A percentile compares a stretch with the other conserved stretches of the same genome.
phyloP scores from a whole-genome alignment of 768 basidiomycete species.

The Asterophora lycoperdoides region DNA sequence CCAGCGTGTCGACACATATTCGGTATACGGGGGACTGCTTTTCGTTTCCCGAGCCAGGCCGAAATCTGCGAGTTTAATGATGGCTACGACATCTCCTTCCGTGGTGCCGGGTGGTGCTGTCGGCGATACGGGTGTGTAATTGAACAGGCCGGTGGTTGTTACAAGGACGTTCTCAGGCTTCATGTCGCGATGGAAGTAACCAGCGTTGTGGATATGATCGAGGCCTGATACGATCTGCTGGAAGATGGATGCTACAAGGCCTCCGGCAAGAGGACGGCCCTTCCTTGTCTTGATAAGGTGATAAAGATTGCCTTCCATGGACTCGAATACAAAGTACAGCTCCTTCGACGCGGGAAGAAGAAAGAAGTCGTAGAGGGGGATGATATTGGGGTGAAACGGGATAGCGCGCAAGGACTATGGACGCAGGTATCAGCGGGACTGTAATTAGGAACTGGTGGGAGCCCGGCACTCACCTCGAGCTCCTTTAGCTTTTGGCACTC shows the following conservation, averaged over 20 bases:
- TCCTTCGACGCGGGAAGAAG: slow-evolving; percentile 94
- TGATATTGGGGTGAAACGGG: slow-evolving; percentile 94
- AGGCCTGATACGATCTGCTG: slow-evolving; percentile 88
- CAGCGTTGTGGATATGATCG: slow-evolving; percentile 85
- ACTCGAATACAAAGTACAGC: slow-evolving; percentile 99
- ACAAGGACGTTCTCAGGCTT: slow-evolving; percentile 99
- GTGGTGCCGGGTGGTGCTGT: slow-evolving; percentile 56
- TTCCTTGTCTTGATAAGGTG: slow-evolving; percentile 97
- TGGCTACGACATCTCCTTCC: slow-evolving; percentile 89
- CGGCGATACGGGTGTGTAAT: slow-evolving; percentile 83
- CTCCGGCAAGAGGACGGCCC: slow-evolving; percentile 93
- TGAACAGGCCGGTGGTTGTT: slow-evolving; percentile 92
- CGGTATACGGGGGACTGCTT: slow-evolving; percentile 91
- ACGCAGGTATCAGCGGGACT: slow-evolving; percentile 14
- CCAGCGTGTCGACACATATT: slow-evolving; percentile 99
- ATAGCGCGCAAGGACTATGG: slow-evolving; percentile 88
- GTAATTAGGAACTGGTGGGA: slow-evolving; percentile 11
- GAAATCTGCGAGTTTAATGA: slow-evolving; percentile 98
- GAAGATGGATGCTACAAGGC: slow-evolving; percentile 93
- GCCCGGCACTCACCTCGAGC: slow-evolving; percentile 65
- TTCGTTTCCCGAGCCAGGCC: slow-evolving; percentile 90
- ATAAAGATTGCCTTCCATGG: slow-evolving; percentile 99
- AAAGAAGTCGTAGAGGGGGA: slow-evolving; percentile 98
- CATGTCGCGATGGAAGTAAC: slow-evolving; percentile 99
- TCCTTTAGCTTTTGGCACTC: slow-evolving; percentile 95